Evolutionary conservation across 345 rosid species (phyloP), one percentile per base, ranked within the genome.

Genomic region (Nasturtium officinale): DNA sequence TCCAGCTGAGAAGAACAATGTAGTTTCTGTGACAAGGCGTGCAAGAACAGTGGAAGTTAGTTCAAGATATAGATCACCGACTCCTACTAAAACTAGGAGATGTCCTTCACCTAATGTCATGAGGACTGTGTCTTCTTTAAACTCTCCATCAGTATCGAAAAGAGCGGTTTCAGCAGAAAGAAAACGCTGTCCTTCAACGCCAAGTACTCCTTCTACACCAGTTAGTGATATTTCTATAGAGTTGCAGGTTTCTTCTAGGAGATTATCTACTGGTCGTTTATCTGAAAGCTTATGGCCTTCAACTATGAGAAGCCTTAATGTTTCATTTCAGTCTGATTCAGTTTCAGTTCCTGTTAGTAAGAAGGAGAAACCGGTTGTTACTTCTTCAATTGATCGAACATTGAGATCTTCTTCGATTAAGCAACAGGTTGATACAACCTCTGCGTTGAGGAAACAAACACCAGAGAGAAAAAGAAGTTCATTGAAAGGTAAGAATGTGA

Each of bases 271-370:
- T 12, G 86, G 87, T 51, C 82, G 88, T 66, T 69, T 87, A 78
- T 87, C 90, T 69, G 96, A 94, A 80, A 76, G 95, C 71, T 82
- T 94, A 81, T 94, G 98, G 98, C 98, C 98, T 72, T 94, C 98
- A 15, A 94, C 96, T 13, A 94, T 94, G 97, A 83, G 98, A 79
- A 94, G 95, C 70, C 95, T 90, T 63, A 94, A 85, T 71, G 97
- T 89, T 72, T 87, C 98, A 2, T 94, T 94, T 83, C 98, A 94
- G 85, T 89, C 96, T 5, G 98, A 89, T 86, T 69, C 77, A 17
- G 77, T 89, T 63, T 88, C 98, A 7, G 77, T 89, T 83, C 90
- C 96, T 23, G 82, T 86, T 40, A 79, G 87, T 58, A 91, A 86
- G 87, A 94, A 83, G 86, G 97, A 86, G 83, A 91, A 88, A 83